Conservation (phyloP, 106 monocot genomes). For the Iris macrosiphon region DNA sequence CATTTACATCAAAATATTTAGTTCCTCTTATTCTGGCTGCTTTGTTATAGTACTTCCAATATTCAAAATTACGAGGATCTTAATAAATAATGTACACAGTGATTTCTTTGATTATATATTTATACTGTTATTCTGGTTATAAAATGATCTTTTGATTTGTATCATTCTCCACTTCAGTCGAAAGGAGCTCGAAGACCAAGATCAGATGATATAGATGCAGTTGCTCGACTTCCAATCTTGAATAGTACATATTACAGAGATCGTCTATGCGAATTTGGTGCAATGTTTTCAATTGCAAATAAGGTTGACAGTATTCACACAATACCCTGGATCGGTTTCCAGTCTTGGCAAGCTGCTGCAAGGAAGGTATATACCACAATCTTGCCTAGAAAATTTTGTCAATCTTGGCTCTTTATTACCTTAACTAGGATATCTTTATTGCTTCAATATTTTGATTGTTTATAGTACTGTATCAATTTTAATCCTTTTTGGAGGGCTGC, state of each 20-base stretch:
- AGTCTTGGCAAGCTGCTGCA: constrained; percentile 85
- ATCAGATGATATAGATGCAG: constrained; percentile 84
- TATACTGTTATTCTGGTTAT: not conserved
- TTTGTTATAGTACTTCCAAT: too few species aligned
- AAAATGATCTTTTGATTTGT: not conserved
- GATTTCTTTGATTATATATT: too few species aligned
- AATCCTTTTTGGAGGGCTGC: too few species aligned
- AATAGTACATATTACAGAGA: constrained; percentile 54
- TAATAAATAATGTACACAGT: too few species aligned
- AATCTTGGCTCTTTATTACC: not conserved
- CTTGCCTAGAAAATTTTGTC: not conserved
- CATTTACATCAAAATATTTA: too few species aligned
- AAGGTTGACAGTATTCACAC: constrained; percentile 73
- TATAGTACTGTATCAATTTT: too few species aligned
- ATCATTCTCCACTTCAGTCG: constrained; percentile 37
- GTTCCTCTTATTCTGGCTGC: too few species aligned
- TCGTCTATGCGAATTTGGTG: constrained; percentile 82
- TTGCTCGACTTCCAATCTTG: constrained; percentile 63
- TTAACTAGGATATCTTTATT: not conserved
- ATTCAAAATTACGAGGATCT: too few species aligned
- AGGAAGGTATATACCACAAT: constrained; percentile 41
- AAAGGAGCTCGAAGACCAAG: constrained; percentile 56
- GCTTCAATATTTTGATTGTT: not conserved
- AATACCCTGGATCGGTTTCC: constrained; percentile 96
- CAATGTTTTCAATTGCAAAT: constrained; percentile 84